These are phyloP conservation scores for Boletus patriciae DNA, from an alignment of 768 basidiomycete genomes.

Conservation along the genomic window DNA sequence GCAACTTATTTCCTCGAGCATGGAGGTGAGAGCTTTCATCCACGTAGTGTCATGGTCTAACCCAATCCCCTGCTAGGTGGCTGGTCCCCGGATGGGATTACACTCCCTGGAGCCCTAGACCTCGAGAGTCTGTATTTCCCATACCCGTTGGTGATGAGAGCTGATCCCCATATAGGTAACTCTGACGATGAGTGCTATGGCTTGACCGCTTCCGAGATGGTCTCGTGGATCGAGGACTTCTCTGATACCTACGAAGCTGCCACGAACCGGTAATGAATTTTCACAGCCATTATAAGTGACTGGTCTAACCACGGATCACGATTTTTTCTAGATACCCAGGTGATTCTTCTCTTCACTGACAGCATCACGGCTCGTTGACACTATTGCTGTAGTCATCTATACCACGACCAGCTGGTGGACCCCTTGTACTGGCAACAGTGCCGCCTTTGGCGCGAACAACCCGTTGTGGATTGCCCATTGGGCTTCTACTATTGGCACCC, in stretches of 20 bases:
- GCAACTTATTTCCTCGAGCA: conserved; percentile 58
- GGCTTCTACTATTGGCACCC: conserved; percentile 47
- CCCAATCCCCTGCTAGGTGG: conserved; percentile 38
- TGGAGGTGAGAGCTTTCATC: conserved; percentile 40
- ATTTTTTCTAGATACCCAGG: conserved; percentile 41
- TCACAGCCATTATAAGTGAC: background rate
- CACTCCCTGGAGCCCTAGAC: conserved; percentile 64
- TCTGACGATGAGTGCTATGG: conserved; percentile 57
- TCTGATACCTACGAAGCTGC: conserved; percentile 54
- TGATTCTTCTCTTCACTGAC: conserved; percentile 16
- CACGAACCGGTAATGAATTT: conserved; percentile 43
- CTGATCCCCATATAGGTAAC: conserved; percentile 40
- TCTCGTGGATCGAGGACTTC: conserved; percentile 63
- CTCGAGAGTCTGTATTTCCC: conserved; percentile 51
- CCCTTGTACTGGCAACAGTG: conserved; percentile 60
- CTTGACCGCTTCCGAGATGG: conserved; percentile 52
- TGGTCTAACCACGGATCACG: background rate
- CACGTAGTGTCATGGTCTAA: background rate
- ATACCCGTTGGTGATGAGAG: background rate
- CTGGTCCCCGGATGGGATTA: conserved; percentile 56
- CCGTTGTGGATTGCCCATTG: conserved; percentile 65
- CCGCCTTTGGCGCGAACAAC: conserved; percentile 47
- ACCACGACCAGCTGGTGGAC: conserved; percentile 70
- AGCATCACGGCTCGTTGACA: background rate
- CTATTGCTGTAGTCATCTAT: conserved; percentile 47